Percentiles rank a stretch among this genome's conserved stretches.
Conservation (phyloP, 192 early-diverging fungal species). For the Neocallimastix lanati region DNA sequence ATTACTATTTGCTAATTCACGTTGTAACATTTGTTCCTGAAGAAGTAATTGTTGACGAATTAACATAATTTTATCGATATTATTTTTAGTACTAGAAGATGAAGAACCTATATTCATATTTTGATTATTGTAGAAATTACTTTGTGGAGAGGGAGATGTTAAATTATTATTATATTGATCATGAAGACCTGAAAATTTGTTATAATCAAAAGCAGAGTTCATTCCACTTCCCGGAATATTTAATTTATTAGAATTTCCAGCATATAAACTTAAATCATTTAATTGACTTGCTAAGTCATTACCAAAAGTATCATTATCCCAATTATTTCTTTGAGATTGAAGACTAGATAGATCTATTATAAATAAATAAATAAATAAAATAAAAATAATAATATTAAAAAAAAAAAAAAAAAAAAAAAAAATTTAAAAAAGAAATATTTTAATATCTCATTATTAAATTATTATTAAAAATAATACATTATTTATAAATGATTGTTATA, state of each 20-base stretch:
- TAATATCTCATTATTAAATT: no score
- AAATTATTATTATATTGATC: neutral
- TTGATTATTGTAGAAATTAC: neutral
- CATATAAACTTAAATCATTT: neutral
- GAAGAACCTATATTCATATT: neutral
- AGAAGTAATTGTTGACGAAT: constrained; percentile 1
- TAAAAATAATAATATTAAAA: no score
- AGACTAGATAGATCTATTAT: neutral
- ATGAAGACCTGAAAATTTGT: neutral
- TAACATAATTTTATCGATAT: neutral
- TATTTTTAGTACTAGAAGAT: neutral
- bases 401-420: no score
- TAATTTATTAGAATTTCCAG: neutral
- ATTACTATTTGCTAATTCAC: constrained; percentile 4
- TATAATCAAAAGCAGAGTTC: neutral
- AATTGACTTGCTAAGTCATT: neutral
- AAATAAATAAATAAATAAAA: no score
- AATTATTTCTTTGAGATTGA: neutral
- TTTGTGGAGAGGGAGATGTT: neutral
- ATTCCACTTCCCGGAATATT: neutral
- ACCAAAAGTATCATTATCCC: neutral
- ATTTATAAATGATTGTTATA: no score
- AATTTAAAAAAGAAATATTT: no score
- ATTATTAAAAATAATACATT: no score
- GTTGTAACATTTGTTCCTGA: constrained; percentile 11